phyloP scores from a whole-genome alignment of 257 asterid genomes.

The Solanum sitiens region DNA sequence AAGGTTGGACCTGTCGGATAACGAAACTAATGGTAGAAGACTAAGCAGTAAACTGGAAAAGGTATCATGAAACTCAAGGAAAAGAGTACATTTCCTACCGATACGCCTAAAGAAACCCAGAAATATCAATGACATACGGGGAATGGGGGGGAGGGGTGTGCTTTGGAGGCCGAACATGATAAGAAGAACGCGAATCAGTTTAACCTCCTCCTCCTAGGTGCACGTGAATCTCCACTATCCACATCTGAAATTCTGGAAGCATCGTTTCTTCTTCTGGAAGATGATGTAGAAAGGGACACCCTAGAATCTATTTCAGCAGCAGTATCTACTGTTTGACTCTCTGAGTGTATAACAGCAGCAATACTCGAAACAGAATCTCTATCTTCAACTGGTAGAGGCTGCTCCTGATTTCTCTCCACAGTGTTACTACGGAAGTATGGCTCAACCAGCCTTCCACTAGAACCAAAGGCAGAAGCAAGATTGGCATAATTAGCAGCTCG shows the following conservation, averaged over 20 bases:
- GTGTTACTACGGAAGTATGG: conserved; percentile 43
- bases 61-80: neutral
- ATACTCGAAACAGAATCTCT: conserved; percentile 90
- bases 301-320: conserved; percentile 83
- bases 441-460: conserved; percentile 52
- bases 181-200: conserved; percentile 19
- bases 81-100: neutral
- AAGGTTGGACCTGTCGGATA: neutral
- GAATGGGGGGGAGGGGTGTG: neutral
- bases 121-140: neutral
- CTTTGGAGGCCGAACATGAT: neutral
- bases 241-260: conserved; percentile 74
- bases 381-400: conserved; percentile 50
- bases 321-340: conserved; percentile 85
- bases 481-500: conserved; percentile 36
- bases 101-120: neutral
- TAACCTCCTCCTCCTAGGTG: conserved; percentile 81
- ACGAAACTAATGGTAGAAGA: neutral
- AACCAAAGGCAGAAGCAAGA: conserved; percentile 26
- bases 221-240: conserved; percentile 94
- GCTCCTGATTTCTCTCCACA: conserved; percentile 42
- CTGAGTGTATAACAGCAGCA: conserved; percentile 97
- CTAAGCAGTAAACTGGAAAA: neutral
- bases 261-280: conserved; percentile 77
- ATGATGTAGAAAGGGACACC: conserved; percentile 68